A percentile compares a stretch with the other conserved stretches of the same genome.
Conservation (phyloP, 768 basidiomycete species). For the Pseudohyphozyma bogoriensis region DNA sequence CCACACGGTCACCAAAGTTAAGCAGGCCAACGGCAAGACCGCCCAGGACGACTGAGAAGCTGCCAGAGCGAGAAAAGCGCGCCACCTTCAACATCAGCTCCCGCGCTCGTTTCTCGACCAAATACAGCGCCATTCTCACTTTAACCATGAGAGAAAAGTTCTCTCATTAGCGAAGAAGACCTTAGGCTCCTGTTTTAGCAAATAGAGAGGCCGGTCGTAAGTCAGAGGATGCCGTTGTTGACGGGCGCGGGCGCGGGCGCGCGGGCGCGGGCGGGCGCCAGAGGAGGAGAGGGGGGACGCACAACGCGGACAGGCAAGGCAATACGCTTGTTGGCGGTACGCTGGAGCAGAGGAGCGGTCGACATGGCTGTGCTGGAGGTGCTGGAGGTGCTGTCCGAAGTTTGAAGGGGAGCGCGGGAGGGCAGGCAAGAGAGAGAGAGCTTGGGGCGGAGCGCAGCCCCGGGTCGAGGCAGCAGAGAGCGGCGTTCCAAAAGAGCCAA, state of each 20-base stretch:
- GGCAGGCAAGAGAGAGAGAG: no score
- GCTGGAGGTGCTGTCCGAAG: no score
- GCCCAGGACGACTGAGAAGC: conserved; percentile 93
- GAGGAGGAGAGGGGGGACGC: conserved; percentile 1
- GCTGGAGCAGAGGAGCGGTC: conserved; percentile 91
- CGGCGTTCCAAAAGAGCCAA: no score
- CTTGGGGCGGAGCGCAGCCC: no score
- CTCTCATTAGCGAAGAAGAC: conserved; percentile 79
- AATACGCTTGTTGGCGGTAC: conserved; percentile 77
- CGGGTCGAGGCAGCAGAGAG: no score
- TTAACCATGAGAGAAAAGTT: conserved; percentile 92
- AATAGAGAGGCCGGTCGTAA: not conserved
- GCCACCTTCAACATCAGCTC: not conserved
- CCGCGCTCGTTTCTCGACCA: not conserved
- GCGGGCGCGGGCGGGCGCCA: no score
- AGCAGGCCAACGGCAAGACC: conserved; percentile 89
- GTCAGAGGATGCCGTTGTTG: not conserved
- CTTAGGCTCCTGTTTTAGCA: conserved; percentile 57
- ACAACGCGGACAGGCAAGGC: conserved; percentile 79
- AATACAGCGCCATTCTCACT: no score
- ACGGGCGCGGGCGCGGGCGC: not conserved
- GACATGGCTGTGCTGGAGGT: conserved; percentile 54
- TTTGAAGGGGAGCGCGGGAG: not conserved
- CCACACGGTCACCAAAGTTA: conserved; percentile 97
- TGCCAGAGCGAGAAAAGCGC: conserved; percentile 2